phyloP scores from a whole-genome alignment of 2,329 filamentous ascomycete genomes.

The Monilinia polystroma region DNA sequence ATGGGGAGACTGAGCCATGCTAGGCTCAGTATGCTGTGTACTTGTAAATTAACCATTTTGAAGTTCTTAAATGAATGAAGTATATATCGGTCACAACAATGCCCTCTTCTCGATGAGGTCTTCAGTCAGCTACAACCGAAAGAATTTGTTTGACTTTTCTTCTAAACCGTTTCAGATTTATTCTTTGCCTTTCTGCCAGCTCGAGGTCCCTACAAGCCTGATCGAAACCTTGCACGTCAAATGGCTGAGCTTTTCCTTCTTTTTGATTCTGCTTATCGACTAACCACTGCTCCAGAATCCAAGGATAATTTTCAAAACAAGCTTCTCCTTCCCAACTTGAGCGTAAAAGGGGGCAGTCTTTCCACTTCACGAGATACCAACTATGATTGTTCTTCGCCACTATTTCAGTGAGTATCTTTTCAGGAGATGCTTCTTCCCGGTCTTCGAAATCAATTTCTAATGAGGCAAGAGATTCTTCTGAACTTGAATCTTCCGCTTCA shows the following conservation, averaged over 20 bases:
- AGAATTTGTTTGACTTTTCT: slow-evolving; percentile 36
- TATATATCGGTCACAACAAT: slow-evolving; percentile 1
- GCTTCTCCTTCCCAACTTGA: slow-evolving; percentile 38
- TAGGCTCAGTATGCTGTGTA: slow-evolving; percentile 29
- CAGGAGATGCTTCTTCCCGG: slow-evolving; percentile 33
- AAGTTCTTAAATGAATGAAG: not conserved
- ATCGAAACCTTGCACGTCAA: slow-evolving; percentile 37
- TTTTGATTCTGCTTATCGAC: slow-evolving; percentile 35
- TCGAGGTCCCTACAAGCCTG: slow-evolving; percentile 34
- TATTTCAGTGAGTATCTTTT: slow-evolving; percentile 38
- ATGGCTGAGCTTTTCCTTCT: slow-evolving; percentile 37
- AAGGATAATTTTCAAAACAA: slow-evolving; percentile 31
- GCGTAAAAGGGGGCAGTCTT: slow-evolving; percentile 38
- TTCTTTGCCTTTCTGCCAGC: slow-evolving; percentile 32
- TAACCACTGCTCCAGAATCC: slow-evolving; percentile 36
- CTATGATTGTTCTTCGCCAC: slow-evolving; percentile 30
- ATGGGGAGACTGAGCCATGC: slow-evolving; percentile 33
- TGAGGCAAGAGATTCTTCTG: slow-evolving; percentile 38
- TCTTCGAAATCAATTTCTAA: slow-evolving; percentile 38
- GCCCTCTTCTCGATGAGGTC: too few species aligned
- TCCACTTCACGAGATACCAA: slow-evolving; percentile 41
- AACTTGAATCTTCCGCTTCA: slow-evolving; percentile 30
- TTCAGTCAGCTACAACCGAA: slow-evolving; percentile 35
- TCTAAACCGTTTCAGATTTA: slow-evolving; percentile 36
- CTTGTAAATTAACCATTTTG: slow-evolving; percentile 32